Percentiles rank a stretch among this genome's conserved stretches.
Conservation (phyloP, 441 rosid genomes). For the Croton setiger region DNA sequence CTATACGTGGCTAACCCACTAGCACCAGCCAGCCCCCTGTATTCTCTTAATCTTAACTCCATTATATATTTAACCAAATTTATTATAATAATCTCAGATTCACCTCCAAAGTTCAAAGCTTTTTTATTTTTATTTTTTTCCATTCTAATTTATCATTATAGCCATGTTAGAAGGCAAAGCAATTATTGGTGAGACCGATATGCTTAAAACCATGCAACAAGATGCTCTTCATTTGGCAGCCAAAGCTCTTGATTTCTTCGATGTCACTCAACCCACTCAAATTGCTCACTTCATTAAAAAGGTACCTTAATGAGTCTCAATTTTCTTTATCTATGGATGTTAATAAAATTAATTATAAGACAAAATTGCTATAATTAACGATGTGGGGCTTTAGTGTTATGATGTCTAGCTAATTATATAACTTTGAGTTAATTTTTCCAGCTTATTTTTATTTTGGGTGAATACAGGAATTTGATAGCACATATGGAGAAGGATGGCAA, state of each 20-base stretch:
- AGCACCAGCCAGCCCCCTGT: constrained; percentile 11
- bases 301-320: constrained; percentile 25
- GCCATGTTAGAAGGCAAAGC: constrained; percentile 84
- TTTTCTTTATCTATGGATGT: too few relatives aligned
- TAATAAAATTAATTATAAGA: too few relatives aligned
- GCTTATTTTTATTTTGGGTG: neutral
- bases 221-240: constrained; percentile 65
- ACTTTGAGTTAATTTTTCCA: too few relatives aligned
- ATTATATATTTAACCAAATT: constrained; percentile 19
- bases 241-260: constrained; percentile 75
- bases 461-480: constrained; percentile 60
- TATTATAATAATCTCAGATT: neutral
- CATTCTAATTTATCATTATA: neutral
- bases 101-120: neutral
- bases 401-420: too few relatives aligned
- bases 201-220: constrained; percentile 71
- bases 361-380: too few relatives aligned
- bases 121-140: neutral
- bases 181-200: constrained; percentile 67
- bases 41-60: constrained; percentile 7
- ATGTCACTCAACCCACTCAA: constrained; percentile 63
- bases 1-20: constrained; percentile 28
- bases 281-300: constrained; percentile 74
- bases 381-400: too few relatives aligned
- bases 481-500: constrained; percentile 55